Conservation (phyloP, 495 filamentous ascomycete genomes). For the Glarea lozoyensis region DNA sequence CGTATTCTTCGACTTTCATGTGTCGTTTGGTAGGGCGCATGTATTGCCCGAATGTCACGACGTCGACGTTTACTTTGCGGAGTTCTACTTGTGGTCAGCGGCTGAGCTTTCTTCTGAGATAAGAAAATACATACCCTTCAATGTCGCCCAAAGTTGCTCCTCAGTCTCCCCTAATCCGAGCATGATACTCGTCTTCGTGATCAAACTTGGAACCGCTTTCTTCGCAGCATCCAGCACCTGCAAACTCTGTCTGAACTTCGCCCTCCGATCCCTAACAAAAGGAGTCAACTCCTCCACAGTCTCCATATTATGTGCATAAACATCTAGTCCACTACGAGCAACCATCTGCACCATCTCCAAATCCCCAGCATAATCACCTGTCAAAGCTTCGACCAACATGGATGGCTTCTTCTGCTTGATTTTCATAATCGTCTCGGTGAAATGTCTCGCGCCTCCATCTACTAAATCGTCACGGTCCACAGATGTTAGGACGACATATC, state of each 20-base stretch:
- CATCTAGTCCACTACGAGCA: conserved; percentile 80
- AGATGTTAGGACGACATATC: conserved; percentile 88
- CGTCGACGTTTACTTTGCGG: conserved; percentile 71
- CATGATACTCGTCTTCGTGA: conserved; percentile 98
- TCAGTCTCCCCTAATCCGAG: conserved; percentile 89
- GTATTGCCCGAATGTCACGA: conserved; percentile 98
- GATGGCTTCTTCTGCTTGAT: conserved; percentile 84
- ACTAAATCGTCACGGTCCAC: conserved; percentile 89
- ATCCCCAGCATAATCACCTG: conserved; percentile 81
- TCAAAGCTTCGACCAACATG: conserved; percentile 91
- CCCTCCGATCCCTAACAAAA: conserved; percentile 79
- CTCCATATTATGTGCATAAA: conserved; percentile 96
- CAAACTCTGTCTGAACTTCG: conserved; percentile 80
- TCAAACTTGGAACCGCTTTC: conserved; percentile 59
- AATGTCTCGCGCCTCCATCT: conserved; percentile 84
- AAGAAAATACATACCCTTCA: conserved; percentile 42
- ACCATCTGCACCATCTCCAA: conserved; percentile 74
- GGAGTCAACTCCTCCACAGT: conserved; percentile 88
- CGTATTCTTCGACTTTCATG: conserved; percentile 90
- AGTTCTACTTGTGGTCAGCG: conserved; percentile 42
- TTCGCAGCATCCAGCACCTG: conserved; percentile 77
- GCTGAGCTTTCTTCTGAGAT: background rate
- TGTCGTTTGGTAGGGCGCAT: conserved; percentile 98
- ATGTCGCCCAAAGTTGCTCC: conserved; percentile 71
- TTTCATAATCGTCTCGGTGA: conserved; percentile 86